Evolutionary conservation across 306 rosid species (phyloP).

Genomic region (Cicer chorassanicum): DNA sequence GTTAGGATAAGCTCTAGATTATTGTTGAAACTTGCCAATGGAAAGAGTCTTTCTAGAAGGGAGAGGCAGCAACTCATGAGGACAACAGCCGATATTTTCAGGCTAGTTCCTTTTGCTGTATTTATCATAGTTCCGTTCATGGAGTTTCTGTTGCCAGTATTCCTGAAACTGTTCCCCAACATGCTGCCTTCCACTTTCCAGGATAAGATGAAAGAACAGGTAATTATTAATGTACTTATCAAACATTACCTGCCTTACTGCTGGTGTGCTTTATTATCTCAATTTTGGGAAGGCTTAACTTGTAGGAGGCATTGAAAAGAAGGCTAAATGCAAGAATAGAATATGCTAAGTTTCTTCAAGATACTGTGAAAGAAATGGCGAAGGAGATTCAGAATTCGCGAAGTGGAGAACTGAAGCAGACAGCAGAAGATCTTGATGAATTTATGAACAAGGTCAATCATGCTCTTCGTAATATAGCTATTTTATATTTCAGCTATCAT

Average conservation of each 20-base stretch:
- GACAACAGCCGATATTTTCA: conserved; percentile 84
- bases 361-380: conserved; percentile 92
- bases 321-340: conserved; percentile 85
- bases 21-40: conserved; percentile 75
- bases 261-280: conserved; percentile 40
- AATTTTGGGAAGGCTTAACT: conserved; percentile 45
- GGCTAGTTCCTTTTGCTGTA: conserved; percentile 86
- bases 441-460: conserved; percentile 69
- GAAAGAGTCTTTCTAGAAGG: conserved; percentile 87
- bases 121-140: conserved; percentile 85
- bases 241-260: conserved; percentile 19
- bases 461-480: conserved; percentile 27
- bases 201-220: conserved; percentile 92
- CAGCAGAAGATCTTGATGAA: conserved; percentile 88
- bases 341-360: conserved; percentile 90
- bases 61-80: conserved; percentile 91
- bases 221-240: conserved; percentile 42
- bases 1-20: conserved; percentile 74
- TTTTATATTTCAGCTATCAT: background rate
- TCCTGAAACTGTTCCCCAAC: conserved; percentile 81
- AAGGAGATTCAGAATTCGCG: conserved; percentile 80
- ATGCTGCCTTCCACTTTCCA: conserved; percentile 92
- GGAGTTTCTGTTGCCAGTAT: conserved; percentile 82
- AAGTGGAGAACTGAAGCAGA: conserved; percentile 79
- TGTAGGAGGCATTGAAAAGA: conserved; percentile 85